A percentile compares a stretch with the other conserved stretches of the same genome.
Conservation (phyloP, 1,284 basidiomycete species). For the Cutaneotrichosporon mucoides region DNA sequence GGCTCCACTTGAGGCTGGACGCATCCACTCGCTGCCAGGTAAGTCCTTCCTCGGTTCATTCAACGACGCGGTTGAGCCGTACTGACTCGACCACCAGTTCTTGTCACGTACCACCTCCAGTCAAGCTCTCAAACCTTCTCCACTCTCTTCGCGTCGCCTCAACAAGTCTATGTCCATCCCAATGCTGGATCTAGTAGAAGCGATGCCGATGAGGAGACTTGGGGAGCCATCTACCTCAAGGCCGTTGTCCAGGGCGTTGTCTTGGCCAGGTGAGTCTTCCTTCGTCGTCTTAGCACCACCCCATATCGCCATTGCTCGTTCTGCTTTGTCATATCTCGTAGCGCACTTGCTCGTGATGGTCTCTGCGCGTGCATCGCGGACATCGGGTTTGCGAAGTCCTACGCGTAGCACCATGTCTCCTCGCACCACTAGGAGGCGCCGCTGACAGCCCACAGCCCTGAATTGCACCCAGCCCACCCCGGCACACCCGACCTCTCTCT, state of each 20-base stretch:
- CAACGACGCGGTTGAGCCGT: too few species aligned
- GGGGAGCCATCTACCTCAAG: slow-evolving; percentile 46
- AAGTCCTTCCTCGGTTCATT: slow-evolving; percentile 6
- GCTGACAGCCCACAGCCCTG: slow-evolving; percentile 30
- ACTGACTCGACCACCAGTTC: slow-evolving; percentile 21
- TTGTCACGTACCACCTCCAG: slow-evolving; percentile 42
- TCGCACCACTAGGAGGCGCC: background rate
- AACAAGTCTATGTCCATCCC: slow-evolving; percentile 45
- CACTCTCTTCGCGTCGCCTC: slow-evolving; percentile 31
- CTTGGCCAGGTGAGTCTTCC: slow-evolving; percentile 35
- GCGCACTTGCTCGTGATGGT: too few species aligned
- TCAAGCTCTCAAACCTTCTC: slow-evolving; percentile 36
- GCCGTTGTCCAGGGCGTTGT: slow-evolving; percentile 43
- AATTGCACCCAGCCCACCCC: slow-evolving; percentile 34
- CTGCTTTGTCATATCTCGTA: too few species aligned
- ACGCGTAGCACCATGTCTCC: too few species aligned
- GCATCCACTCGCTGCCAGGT: slow-evolving; percentile 46
- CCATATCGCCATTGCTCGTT: too few species aligned
- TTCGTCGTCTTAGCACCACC: too few species aligned
- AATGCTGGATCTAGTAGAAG: slow-evolving; percentile 18
- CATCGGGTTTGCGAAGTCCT: too few species aligned
- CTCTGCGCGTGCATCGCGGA: too few species aligned
- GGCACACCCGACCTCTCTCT: slow-evolving; percentile 37
- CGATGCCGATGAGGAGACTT: slow-evolving; percentile 30
- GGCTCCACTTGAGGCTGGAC: slow-evolving; percentile 33